Evolutionary conservation across 2,329 filamentous ascomycete genomes (phyloP).

Genomic region (Cytospora leucostoma): DNA sequence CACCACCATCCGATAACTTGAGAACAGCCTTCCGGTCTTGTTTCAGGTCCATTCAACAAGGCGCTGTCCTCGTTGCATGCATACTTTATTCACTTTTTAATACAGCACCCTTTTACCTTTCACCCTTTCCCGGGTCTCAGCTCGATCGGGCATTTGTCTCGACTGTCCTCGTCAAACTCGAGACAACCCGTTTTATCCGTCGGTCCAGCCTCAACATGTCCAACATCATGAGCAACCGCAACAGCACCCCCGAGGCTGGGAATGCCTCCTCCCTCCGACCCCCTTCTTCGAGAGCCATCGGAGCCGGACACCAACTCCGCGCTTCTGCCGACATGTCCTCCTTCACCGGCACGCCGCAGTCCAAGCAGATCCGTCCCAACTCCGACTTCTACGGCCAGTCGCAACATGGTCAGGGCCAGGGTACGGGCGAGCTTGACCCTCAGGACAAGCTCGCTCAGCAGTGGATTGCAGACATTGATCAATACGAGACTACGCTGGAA

Average conservation of each 20-base stretch:
- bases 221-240: constrained; percentile 80
- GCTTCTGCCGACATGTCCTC: constrained; percentile 95
- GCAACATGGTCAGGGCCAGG: constrained; percentile 67
- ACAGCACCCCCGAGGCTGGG: constrained; percentile 92
- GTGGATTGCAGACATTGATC: constrained; percentile 98
- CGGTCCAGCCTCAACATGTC: constrained; percentile 57
- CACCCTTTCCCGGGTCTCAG: constrained; percentile 21
- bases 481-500: constrained; percentile 97
- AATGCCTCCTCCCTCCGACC: constrained; percentile 81
- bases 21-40: constrained; percentile 37
- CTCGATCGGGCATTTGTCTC: constrained; percentile 25
- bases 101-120: constrained; percentile 27
- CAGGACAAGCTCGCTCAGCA: constrained; percentile 95
- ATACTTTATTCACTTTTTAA: constrained; percentile 29
- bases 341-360: constrained; percentile 66
- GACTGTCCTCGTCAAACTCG: constrained; percentile 23
- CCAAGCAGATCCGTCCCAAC: constrained; percentile 82
- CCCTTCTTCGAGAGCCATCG: constrained; percentile 75
- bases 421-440: constrained; percentile 72
- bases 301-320: constrained; percentile 81
- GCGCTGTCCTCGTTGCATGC: constrained; percentile 27
- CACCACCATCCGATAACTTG: constrained; percentile 29
- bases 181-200: constrained; percentile 13
- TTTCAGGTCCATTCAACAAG: constrained; percentile 40
- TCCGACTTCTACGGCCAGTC: constrained; percentile 90